phyloP scores from a whole-genome alignment of 139 green algal species.

The Volvox africanus region DNA sequence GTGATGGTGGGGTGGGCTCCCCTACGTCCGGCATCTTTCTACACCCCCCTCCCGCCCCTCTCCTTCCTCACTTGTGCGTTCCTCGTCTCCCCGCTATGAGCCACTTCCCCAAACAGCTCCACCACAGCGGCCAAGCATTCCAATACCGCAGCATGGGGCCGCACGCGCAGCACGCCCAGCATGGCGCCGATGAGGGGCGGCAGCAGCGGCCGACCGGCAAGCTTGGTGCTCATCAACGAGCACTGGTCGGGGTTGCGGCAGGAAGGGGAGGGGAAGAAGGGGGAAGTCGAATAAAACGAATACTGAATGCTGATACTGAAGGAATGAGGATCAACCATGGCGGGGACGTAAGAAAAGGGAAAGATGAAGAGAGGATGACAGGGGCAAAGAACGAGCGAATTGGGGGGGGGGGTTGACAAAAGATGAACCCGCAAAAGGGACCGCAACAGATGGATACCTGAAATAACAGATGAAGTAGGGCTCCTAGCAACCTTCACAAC shows the following conservation, averaged over 20 bases:
- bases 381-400: too few relatives aligned
- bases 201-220: conserved; percentile 62
- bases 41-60: background rate
- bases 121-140: conserved; percentile 60
- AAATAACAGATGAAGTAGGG: too few relatives aligned
- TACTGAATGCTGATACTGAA: too few relatives aligned
- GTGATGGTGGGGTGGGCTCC: too few relatives aligned
- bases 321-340: too few relatives aligned
- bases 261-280: background rate
- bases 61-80: conserved; percentile 54
- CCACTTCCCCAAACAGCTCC: conserved; percentile 72
- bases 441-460: too few relatives aligned
- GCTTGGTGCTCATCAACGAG: conserved; percentile 44
- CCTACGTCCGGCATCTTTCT: background rate
- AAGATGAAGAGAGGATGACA: too few relatives aligned
- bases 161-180: background rate
- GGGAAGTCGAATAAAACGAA: too few relatives aligned
- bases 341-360: too few relatives aligned
- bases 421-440: too few relatives aligned
- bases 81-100: conserved; percentile 45
- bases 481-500: too few relatives aligned
- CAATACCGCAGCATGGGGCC: conserved; percentile 54
- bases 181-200: conserved; percentile 55
- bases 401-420: too few relatives aligned
- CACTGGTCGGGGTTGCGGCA: conserved; percentile 29